Evolutionary conservation across 164 flowering plant genomes (phyloP).

Genomic region (Macadamia tetraphylla): DNA sequence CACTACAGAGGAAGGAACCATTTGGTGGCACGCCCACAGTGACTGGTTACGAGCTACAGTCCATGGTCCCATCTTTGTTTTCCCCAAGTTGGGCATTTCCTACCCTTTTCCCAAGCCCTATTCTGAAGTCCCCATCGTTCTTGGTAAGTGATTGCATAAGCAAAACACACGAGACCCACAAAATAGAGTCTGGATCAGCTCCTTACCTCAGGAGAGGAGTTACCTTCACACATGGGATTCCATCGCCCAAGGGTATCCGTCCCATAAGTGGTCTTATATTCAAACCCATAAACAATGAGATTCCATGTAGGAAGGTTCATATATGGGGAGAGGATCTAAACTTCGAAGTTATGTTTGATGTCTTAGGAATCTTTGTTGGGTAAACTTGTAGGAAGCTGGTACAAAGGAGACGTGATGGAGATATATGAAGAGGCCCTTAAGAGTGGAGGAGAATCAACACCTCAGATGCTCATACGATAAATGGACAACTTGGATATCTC

Average conservation of each 20-base stretch:
- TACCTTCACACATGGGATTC: too few relatives aligned
- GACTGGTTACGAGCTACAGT: background rate
- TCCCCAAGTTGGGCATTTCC: background rate
- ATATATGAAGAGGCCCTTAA: conserved; percentile 12
- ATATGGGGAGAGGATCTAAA: too few relatives aligned
- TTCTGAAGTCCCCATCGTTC: background rate
- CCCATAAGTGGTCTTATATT: too few relatives aligned
- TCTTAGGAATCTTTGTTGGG: background rate
- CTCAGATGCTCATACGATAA: conserved; percentile 27
- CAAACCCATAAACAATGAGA: too few relatives aligned
- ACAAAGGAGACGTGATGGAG: conserved; percentile 19
- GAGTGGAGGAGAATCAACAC: conserved; percentile 12
- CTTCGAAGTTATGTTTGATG: too few relatives aligned
- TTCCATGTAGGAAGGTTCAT: too few relatives aligned
- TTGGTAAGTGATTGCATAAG: background rate
- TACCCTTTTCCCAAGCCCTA: background rate
- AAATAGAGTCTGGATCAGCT: too few relatives aligned
- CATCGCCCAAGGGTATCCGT: too few relatives aligned
- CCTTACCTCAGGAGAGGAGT: too few relatives aligned
- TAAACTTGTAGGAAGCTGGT: conserved; percentile 15
- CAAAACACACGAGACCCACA: too few relatives aligned
- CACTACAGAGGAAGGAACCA: background rate
- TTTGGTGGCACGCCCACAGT: background rate
- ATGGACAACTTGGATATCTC: conserved; percentile 33
- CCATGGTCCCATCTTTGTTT: background rate